Conservation (phyloP, 2,329 filamentous ascomycete genomes). For the Venturia oleaginea region DNA sequence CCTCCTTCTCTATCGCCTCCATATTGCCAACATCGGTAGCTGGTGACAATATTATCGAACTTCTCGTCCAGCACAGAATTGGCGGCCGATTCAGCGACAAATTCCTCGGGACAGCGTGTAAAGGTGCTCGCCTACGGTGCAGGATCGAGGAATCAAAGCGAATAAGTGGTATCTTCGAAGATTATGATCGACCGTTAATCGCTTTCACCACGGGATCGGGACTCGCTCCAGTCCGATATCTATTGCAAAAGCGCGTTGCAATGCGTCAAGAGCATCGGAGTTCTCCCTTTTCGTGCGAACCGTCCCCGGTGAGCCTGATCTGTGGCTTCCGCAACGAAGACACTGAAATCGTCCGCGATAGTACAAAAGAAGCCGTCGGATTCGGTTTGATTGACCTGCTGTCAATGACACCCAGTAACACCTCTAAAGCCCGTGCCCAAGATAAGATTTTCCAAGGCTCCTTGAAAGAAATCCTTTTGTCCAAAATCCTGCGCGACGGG, state of each 20-base stretch:
- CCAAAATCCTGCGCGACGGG: neutral
- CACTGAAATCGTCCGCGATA: neutral
- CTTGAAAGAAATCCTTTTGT: neutral
- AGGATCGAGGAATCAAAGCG: conserved; percentile 14
- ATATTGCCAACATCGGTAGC: neutral
- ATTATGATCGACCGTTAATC: conserved; percentile 14
- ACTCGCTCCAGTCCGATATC: conserved; percentile 18
- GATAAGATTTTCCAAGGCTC: neutral
- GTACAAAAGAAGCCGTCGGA: neutral
- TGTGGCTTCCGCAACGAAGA: neutral
- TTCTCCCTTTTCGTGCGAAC: neutral
- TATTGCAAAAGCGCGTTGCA: neutral
- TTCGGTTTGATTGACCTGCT: neutral
- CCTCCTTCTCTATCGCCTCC: neutral
- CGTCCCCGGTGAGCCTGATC: neutral
- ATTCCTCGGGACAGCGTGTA: conserved; percentile 14
- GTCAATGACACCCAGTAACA: neutral
- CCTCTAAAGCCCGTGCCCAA: neutral
- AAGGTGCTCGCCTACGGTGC: conserved; percentile 14
- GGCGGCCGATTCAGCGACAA: conserved; percentile 17
- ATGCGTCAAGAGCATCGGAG: neutral
- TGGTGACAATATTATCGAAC: conserved; percentile 6
- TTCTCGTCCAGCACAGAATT: conserved; percentile 16
- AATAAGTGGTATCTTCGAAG: conserved; percentile 6
- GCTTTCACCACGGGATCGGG: conserved; percentile 20